Percentiles rank a stretch among this genome's conserved stretches.
Conservation (phyloP, 1,284 basidiomycete species). For the Marasmius sp. region DNA sequence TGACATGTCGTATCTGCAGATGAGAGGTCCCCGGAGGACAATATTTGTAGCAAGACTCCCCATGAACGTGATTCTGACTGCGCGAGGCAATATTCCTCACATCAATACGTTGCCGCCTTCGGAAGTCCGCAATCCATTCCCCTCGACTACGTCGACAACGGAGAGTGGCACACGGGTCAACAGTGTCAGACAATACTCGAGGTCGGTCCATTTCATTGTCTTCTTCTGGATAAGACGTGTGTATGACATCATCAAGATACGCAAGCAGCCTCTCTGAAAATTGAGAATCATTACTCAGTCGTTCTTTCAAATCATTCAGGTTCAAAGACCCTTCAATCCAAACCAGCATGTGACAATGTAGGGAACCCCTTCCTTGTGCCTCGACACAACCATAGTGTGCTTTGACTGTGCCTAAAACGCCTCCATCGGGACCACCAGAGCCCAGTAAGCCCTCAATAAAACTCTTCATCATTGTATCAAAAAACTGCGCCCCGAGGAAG, state of each 20-base stretch:
- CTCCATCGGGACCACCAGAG: slow-evolving; percentile 20
- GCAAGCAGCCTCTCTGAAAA: slow-evolving; percentile 16
- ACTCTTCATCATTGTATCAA: slow-evolving; percentile 35
- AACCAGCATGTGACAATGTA: slow-evolving; percentile 44
- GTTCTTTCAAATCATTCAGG: slow-evolving; percentile 31
- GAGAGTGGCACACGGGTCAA: too few species aligned
- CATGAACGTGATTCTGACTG: slow-evolving; percentile 32
- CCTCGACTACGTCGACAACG: slow-evolving; percentile 18
- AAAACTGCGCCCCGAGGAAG: slow-evolving; percentile 32
- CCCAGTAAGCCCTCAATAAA: slow-evolving; percentile 30
- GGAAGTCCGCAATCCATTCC: background rate
- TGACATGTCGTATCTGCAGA: slow-evolving; percentile 33
- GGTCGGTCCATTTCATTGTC: slow-evolving; percentile 15
- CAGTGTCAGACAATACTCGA: too few species aligned
- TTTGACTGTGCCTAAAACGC: slow-evolving; percentile 31
- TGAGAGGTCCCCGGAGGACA: slow-evolving; percentile 23
- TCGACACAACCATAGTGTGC: slow-evolving; percentile 43
- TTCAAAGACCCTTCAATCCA: slow-evolving; percentile 40
- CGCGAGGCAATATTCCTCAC: slow-evolving; percentile 20
- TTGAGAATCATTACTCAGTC: slow-evolving; percentile 16
- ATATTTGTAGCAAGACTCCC: slow-evolving; percentile 37
- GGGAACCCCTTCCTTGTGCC: slow-evolving; percentile 37
- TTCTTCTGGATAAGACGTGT: slow-evolving; percentile 17
- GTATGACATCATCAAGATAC: slow-evolving; percentile 29
- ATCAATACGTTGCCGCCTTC: slow-evolving; percentile 15